Evolutionary conservation across 2,329 filamentous ascomycete species (phyloP), one percentile per base, ranked within the genome.

Genomic region (Aciculosporium take): DNA sequence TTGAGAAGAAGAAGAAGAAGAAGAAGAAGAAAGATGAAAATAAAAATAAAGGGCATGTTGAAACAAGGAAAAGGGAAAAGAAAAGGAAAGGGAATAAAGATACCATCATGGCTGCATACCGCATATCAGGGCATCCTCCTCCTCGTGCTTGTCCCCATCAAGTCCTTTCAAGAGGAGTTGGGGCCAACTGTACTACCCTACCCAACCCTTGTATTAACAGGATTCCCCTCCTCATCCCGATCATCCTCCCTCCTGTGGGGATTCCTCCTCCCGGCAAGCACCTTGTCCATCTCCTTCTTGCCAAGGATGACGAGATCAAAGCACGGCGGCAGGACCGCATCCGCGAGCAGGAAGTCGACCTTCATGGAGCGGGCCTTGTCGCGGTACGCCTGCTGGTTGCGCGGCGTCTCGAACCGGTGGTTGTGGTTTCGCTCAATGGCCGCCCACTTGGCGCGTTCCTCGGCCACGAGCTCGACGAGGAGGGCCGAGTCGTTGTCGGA

Each of bases 351-450:
- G 35, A 69, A 62, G 25, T 69, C 64, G 28, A 71, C 67, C 58
- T 76, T 76, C 41, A 74, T 48, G 42, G 72, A 67, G 38, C 72
- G 67, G n/a, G 72, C 72, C 55, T 70, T 72, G 60, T 76, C 72
- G 6, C 72, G 70, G 43, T 72, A 63, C 4, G 69, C 67, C 53
- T 75, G 72, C 56, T 75, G 72, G 49, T 68, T 65, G 38, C 72
- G 68, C 2, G 52, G 52, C 13, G 56, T 48, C 33, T 69, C 58
- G 41, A 73, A 73, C 2, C 42, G 43, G 15, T 59, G 25, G 0
- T 50, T 49, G 23, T 61, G 55, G 5, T 50, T 31, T 21, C 46
- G 50, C 43, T 61, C 48, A 2, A 64, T 64, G 29, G 10, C n/a
- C 33, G 58, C 39, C 60, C 60, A 64, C 6, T 40, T 40, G 15